Evolutionary conservation across 805 yeast species (phyloP).

Genomic region (Candida quercuum): DNA sequence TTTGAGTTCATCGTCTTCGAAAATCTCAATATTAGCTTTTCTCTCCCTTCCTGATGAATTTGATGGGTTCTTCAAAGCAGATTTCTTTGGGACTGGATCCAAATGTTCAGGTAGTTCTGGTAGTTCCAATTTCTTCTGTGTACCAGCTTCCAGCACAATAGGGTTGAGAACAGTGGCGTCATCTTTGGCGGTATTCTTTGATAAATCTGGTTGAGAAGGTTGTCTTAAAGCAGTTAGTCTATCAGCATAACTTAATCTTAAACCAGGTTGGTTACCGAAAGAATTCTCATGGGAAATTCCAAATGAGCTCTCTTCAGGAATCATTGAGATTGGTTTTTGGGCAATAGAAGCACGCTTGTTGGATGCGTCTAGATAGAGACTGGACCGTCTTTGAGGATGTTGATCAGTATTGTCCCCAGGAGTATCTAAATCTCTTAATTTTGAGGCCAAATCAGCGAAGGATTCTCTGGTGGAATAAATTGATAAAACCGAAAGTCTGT

Average conservation of each 20-base stretch:
- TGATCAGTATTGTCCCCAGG: conserved; percentile 4
- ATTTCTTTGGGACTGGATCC: conserved; percentile 7
- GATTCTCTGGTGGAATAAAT: conserved; percentile 65
- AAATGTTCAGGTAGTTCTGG: conserved; percentile 23
- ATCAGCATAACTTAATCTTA: conserved; percentile 35
- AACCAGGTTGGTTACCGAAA: conserved; percentile 13
- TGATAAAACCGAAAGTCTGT: conserved; percentile 67
- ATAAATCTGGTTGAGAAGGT: background rate
- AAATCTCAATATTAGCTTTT: conserved; percentile 5
- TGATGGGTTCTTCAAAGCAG: conserved; percentile 9
- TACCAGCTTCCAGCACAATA: too few species aligned
- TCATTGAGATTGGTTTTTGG: conserved; percentile 8
- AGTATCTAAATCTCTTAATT: conserved; percentile 26
- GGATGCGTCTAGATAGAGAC: background rate
- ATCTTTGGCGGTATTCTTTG: conserved; percentile 5
- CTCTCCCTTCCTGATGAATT: conserved; percentile 11
- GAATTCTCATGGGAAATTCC: too few species aligned
- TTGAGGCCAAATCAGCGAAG: conserved; percentile 49
- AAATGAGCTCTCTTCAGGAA: conserved; percentile 17
- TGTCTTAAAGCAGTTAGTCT: conserved; percentile 25
- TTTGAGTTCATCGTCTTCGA: conserved; percentile 6
- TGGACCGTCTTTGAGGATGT: conserved; percentile 14
- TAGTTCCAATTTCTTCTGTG: conserved; percentile 11
- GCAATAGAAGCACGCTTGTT: conserved; percentile 5
- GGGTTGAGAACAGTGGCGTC: conserved; percentile 5